Evolutionary conservation across 805 yeast genomes (phyloP).

Genomic region (Debaryomyces castellii): DNA sequence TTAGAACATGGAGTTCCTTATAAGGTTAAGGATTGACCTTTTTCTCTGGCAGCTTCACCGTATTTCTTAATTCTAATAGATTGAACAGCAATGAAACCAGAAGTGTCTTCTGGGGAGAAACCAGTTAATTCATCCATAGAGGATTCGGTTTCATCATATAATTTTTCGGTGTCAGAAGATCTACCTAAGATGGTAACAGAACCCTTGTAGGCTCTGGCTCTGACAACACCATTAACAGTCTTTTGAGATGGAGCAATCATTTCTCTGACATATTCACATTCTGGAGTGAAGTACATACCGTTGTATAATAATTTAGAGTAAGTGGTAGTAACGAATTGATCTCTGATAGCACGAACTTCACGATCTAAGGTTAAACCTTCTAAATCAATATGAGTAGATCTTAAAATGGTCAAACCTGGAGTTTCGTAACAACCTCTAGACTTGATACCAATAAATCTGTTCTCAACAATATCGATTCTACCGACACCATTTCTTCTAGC

Average conservation of each 20-base stretch:
- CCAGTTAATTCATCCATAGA: conserved; percentile 99
- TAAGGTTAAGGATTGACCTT: conserved; percentile 51
- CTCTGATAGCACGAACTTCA: conserved; percentile 96
- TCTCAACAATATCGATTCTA: conserved; percentile 98
- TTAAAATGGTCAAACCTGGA: conserved; percentile 93
- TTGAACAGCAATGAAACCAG: conserved; percentile 97
- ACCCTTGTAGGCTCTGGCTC: conserved; percentile 94
- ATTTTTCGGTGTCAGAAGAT: conserved; percentile 91
- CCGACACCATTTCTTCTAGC: conserved; percentile 99
- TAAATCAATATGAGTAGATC: conserved; percentile 91
- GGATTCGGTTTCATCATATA: conserved; percentile 96
- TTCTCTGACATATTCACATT: conserved; percentile 90
- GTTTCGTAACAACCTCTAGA: conserved; percentile 99
- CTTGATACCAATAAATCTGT: conserved; percentile 97
- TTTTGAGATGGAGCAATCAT: conserved; percentile 94
- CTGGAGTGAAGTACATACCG: conserved; percentile 98
- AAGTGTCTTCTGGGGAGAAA: conserved; percentile 93
- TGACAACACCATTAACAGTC: conserved; percentile 94
- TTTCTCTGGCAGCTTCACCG: conserved; percentile 91
- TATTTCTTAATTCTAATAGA: conserved; percentile 97
- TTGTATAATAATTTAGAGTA: conserved; percentile 91
- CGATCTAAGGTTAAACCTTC: conserved; percentile 97
- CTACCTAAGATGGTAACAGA: conserved; percentile 82
- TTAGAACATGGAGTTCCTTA: neutral
- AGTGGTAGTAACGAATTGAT: conserved; percentile 89